These are phyloP conservation scores for Cryptosporidium andersoni DNA, from an alignment of 169 alveolate genomes.

Conservation along the genomic window DNA sequence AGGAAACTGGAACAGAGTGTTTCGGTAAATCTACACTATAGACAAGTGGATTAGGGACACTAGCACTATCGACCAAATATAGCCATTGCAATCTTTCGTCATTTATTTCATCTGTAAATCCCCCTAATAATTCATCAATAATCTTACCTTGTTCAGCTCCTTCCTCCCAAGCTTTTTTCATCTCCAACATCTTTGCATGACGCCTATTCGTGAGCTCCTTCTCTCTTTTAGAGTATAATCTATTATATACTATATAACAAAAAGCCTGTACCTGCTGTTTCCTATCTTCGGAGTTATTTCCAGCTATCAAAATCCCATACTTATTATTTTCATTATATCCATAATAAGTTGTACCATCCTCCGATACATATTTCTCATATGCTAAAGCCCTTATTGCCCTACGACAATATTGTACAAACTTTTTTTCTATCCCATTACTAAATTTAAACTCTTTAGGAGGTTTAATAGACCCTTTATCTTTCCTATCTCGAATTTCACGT, in stretches of 20 bases:
- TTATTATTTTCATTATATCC: conserved; percentile 48
- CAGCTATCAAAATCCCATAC: conserved; percentile 30
- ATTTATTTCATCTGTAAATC: conserved; percentile 51
- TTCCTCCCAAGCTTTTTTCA: conserved; percentile 60
- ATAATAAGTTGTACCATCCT: conserved; percentile 52
- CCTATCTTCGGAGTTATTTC: conserved; percentile 58
- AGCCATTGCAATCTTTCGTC: conserved; percentile 70
- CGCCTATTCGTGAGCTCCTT: conserved; percentile 28
- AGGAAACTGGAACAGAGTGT: conserved; percentile 49
- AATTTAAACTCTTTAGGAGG: conserved; percentile 50
- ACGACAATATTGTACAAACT: conserved; percentile 52
- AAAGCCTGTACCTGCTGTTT: conserved; percentile 60
- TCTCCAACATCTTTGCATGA: conserved; percentile 11
- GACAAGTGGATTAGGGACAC: conserved; percentile 49
- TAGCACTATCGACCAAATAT: conserved; percentile 58
- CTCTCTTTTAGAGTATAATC: conserved; percentile 23
- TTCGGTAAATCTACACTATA: conserved; percentile 57
- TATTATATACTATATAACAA: conserved; percentile 61
- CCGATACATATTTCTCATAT: conserved; percentile 54
- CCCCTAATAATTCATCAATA: conserved; percentile 21
- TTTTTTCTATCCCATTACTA: conserved; percentile 45
- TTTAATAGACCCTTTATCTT: not conserved
- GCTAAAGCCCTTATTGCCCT: conserved; percentile 66
- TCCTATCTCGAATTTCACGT: not conserved
- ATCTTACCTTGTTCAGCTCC: conserved; percentile 44